Evolutionary conservation across 495 filamentous ascomycete genomes (phyloP), one percentile per base, ranked within the genome.

Genomic region (Penicillium lividum): DNA sequence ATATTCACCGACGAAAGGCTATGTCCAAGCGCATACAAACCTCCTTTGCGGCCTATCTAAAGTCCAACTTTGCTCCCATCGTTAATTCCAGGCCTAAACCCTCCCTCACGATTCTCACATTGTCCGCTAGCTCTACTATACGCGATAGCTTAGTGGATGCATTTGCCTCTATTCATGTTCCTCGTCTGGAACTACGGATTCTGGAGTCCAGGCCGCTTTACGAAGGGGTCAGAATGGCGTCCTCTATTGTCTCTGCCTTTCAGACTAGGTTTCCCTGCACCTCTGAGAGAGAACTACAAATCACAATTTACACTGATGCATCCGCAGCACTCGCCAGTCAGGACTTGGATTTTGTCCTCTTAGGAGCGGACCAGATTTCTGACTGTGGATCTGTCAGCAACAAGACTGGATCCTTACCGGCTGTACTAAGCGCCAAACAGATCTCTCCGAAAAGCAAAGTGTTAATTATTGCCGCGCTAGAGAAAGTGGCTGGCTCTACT

Each of bases 181-280:
- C 59, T 0, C 69, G 63, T 7, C 65, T 89, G 28, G 81, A 86
- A 45, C 60, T 89, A 18, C 80, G 74, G 4, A 68, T 90, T 22
- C 74, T 90, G 2, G 87, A 90, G 57, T 89, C 87, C 6, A 77
- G 87, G 4, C 88, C 87, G 0, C 73, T 84, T 7, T 87, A 73
- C 59, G 87, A 90, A 70, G 87, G 87, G 10, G 82, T 83, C 7
- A 77, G 73, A 11, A 69, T 88, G 29, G 81, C 82, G 3, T 73
- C 75, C 1, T 74, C 73, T 0, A 7, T 40, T 2, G 10, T 40
- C 13, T 3, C 38, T 13, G 38, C 15, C 5, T 40, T 15, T 15
- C 13, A 40, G 38, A 15, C 38, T n/a, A 40, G n/a, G 15, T n/a
- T 40, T 13, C 4, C 7, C 48, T 89, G 1, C 60, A 82, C 0